Percentiles rank a stretch among this genome's conserved stretches.
Conservation (phyloP, 2,329 filamentous ascomycete species). For the Cladophialophora psammophila region DNA sequence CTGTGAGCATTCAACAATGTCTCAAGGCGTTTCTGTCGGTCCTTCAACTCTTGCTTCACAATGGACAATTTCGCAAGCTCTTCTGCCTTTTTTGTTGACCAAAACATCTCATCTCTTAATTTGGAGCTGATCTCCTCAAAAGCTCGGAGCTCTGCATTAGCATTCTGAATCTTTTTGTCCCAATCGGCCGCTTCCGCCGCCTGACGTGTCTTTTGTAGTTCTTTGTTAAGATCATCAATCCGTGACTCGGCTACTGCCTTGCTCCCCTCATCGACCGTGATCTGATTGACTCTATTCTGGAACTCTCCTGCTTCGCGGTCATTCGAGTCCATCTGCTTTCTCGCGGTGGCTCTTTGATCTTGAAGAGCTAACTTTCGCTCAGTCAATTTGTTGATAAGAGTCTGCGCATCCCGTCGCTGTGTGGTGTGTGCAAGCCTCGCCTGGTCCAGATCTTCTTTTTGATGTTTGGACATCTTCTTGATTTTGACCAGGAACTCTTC, state of each 20-base stretch:
- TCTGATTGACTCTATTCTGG: conserved; percentile 72
- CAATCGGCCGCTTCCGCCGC: conserved; percentile 70
- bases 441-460: conserved; percentile 78
- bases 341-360: conserved; percentile 77
- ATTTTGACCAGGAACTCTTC: conserved; percentile 79
- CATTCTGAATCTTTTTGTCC: conserved; percentile 73
- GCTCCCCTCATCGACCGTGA: conserved; percentile 84
- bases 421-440: conserved; percentile 74
- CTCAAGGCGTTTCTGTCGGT: conserved; percentile 75
- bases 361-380: conserved; percentile 74
- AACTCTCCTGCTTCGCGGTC: conserved; percentile 72
- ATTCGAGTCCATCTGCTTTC: conserved; percentile 74
- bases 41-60: conserved; percentile 78
- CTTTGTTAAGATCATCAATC: conserved; percentile 71
- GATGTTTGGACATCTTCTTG: conserved; percentile 76
- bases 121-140: conserved; percentile 76
- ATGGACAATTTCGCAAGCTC: conserved; percentile 85
- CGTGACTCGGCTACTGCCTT: conserved; percentile 79
- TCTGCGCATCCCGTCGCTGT: conserved; percentile 77
- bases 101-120: conserved; percentile 80
- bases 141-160: conserved; percentile 69
- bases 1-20: conserved; percentile 79
- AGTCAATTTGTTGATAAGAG: conserved; percentile 74
- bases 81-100: conserved; percentile 79
- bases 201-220: conserved; percentile 68